Base-by-base conservation (phyloP, 305 asterid species). In the Solanum hybrid region DNA sequence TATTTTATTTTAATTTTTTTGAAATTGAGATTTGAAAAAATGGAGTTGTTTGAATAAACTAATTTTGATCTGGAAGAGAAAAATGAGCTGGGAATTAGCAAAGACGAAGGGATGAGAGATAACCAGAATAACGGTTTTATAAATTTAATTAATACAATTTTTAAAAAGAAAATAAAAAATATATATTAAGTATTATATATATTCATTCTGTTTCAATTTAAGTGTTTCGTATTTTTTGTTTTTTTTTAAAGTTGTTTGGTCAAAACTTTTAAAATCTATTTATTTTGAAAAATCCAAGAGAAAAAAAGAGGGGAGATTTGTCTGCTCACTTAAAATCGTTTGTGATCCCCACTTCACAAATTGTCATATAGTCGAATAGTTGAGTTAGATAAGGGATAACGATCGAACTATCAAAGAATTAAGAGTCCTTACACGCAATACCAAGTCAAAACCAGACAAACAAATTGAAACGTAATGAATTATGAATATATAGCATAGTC, bases 341-440 rank as follows among this genome's bases (percentile, higher is more conserved):
- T 8, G 33, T 69, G 9, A 69, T 69, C 33, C 8, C 33, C 33
- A 69, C 76, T 11, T 24, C 31, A 22, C 13, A 13, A 11, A 69
- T 24, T 24, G 33, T 11, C 1, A 5, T 69, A 69, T 2, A 69
- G 18, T 69, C 8, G 31, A 71, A 11, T 71, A 71, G 18, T 71
- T 71, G 9, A 71, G 16, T 24, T 69, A 69, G 18, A 5, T 4
- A 3, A 24, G 4, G 75, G 33, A 69, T 69, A 69, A 69, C 2
- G 1, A 1, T 69, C 18, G 0, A 24, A 69, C 76, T 69, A 24
- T 69, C 20, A 71, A 71, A 26, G 77, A 71, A 71, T 26, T 71
- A 24, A 0, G 77, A 1, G 77, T 1, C 11, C 20, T 71, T 26
- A 11, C 0, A 11, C 2, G 0, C 0, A 1, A 11, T 11, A 11